A percentile compares a stretch with the other conserved stretches of the same genome.
Conservation (phyloP, 2,329 filamentous ascomycete species). For the Elsinoe australis region DNA sequence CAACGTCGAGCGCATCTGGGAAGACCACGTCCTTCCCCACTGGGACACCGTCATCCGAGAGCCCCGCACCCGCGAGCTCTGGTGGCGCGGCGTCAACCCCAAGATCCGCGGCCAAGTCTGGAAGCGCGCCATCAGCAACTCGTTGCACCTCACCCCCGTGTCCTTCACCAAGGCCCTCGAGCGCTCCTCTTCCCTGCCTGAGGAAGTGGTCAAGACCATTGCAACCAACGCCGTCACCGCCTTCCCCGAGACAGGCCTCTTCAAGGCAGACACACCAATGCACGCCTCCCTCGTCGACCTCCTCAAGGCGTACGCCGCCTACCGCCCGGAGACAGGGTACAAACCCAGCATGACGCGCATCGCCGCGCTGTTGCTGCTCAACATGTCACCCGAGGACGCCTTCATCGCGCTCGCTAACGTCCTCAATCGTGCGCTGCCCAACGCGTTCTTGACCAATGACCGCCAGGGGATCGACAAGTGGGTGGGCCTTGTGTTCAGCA, state of each 20-base stretch:
- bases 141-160: slow-evolving; percentile 57
- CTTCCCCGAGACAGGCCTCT: slow-evolving; percentile 66
- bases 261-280: slow-evolving; percentile 58
- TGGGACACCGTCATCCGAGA: slow-evolving; percentile 66
- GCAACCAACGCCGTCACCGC: slow-evolving; percentile 58
- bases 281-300: slow-evolving; percentile 63
- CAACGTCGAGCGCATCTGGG: slow-evolving; percentile 56
- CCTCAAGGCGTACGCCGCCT: slow-evolving; percentile 71
- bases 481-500: slow-evolving; percentile 62
- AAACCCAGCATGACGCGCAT: slow-evolving; percentile 66
- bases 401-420: slow-evolving; percentile 70
- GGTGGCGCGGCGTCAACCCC: slow-evolving; percentile 73
- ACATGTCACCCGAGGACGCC: slow-evolving; percentile 56
- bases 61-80: slow-evolving; percentile 64
- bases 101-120: slow-evolving; percentile 62
- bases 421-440: slow-evolving; percentile 64
- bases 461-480: slow-evolving; percentile 59
- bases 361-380: slow-evolving; percentile 65
- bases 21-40: slow-evolving; percentile 65
- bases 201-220: slow-evolving; percentile 52
- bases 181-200: slow-evolving; percentile 54
- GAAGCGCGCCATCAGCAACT: slow-evolving; percentile 65
- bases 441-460: slow-evolving; percentile 69
- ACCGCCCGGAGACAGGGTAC: slow-evolving; percentile 73
- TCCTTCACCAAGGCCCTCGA: slow-evolving; percentile 65